phyloP scores from a whole-genome alignment of 371 early-diverging fungal species.

The Mycotypha africana region DNA sequence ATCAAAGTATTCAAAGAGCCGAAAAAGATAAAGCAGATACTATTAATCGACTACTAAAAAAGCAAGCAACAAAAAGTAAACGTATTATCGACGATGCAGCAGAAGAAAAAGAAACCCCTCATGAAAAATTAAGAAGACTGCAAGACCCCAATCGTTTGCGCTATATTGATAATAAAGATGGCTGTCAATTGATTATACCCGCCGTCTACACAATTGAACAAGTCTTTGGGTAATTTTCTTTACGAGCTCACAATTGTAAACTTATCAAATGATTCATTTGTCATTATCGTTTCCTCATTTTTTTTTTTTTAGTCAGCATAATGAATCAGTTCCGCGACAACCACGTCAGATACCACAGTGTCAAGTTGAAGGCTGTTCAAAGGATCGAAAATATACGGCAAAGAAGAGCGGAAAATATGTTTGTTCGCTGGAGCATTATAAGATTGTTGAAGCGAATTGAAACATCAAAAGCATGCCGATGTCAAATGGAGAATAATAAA shows the following conservation, averaged over 20 bases:
- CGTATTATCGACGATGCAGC: constrained; percentile 49
- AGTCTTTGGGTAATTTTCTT: constrained; percentile 21
- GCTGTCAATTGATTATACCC: constrained; percentile 27
- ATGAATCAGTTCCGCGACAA: too few species aligned
- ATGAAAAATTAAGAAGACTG: constrained; percentile 11
- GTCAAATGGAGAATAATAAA: too few species aligned
- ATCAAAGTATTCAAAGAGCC: constrained; percentile 70
- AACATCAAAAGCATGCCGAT: too few species aligned
- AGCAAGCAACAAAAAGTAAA: constrained; percentile 68
- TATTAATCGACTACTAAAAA: constrained; percentile 68
- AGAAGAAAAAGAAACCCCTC: constrained; percentile 16
- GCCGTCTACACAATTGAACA: constrained; percentile 17
- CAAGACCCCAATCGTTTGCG: constrained; percentile 25
- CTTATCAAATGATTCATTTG: too few species aligned
- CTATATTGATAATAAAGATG: constrained; percentile 20
- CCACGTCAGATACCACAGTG: too few species aligned
- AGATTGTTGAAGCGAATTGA: constrained; percentile 20
- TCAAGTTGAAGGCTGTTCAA: constrained; percentile 28
- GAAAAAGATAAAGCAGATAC: constrained; percentile 76
- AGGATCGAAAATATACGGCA: constrained; percentile 33
- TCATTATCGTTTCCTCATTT: too few species aligned
- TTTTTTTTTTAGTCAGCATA: too few species aligned
- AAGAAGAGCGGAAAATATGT: constrained; percentile 33
- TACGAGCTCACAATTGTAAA: too few species aligned
- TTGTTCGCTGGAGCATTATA: constrained; percentile 43